Base-by-base conservation (phyloP, 23 red algal species). In the Agarophyton chilense region DNA sequence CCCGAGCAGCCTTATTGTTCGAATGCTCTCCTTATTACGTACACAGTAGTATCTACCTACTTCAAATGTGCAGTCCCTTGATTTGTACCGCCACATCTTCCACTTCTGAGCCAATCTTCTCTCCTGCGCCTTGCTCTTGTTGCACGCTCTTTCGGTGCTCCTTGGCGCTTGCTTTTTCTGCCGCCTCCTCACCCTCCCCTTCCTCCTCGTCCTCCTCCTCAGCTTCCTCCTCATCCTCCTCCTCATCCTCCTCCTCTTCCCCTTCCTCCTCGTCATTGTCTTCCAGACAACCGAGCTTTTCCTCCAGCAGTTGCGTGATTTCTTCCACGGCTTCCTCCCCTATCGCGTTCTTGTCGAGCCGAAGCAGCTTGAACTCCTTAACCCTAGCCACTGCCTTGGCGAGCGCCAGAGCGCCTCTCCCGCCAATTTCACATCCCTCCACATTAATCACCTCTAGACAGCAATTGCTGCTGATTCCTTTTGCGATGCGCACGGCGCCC, bases 221-320 rank as follows among this genome's bases (percentile, higher is more conserved):
- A n/a, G n/a, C n/a, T n/a, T n/a, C n/a, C n/a, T 91, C 87, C 8
- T 81, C 87, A 28, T 78, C 72, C 9, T 90, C 87, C 35, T 72
- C 76, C 3, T 81, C 87, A 17, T 81, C 87, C 1, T 81, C 87
- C 29, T 89, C 84, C 2, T 89, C 84, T 11, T 89, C 84, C 0
- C 78, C 84, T 34, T 58, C 84, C 34, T 89, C 84, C 49, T 89
- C 84, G 49, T 91, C 87, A 46, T 91, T 91, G 17, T 91, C 87
- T 19, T 81, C 76, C 32, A 91, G 47, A 35, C 38, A 12, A 33
- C 76, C 87, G 21, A 91, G 57, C 56, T 56, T 79, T 38, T 91
- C 87, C 25, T 73, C 87, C 40, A 91, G 35, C 21, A 66, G 26
- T n/a, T 47, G 52, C 24, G 45, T 38, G 9, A 91, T 71, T 52